Evolutionary conservation across 2,329 filamentous ascomycete genomes (phyloP).

Genomic region (Penicillium sp.): DNA sequence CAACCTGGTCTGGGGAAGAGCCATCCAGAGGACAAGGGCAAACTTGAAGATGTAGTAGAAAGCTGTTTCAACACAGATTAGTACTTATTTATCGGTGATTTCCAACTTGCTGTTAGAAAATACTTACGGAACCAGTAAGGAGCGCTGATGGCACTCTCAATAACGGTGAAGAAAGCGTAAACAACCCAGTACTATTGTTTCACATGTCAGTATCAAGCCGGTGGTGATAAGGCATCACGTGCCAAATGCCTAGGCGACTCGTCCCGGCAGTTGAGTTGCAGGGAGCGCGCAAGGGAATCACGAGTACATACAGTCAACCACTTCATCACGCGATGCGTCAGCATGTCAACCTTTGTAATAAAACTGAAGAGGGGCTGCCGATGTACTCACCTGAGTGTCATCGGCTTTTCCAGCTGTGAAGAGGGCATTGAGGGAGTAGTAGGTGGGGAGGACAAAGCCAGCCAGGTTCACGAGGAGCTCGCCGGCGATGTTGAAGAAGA

Average conservation of each 20-base stretch:
- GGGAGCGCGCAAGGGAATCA: conserved; percentile 20
- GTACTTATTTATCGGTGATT: conserved; percentile 6
- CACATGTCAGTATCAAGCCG: conserved; percentile 23
- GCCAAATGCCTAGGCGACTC: conserved; percentile 19
- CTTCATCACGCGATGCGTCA: conserved; percentile 39
- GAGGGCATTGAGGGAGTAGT: conserved; percentile 69
- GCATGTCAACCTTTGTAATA: conserved; percentile 5
- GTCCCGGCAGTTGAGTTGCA: conserved; percentile 11
- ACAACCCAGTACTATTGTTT: conserved; percentile 67
- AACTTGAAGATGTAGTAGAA: conserved; percentile 99
- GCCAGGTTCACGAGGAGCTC: conserved; percentile 71
- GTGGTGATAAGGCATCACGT: conserved; percentile 31
- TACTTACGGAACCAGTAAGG: conserved; percentile 70
- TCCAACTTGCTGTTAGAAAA: not conserved
- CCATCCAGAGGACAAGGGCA: conserved; percentile 94
- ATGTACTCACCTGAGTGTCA: conserved; percentile 64
- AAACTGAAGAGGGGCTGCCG: not conserved
- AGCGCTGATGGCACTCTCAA: conserved; percentile 69
- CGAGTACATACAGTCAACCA: conserved; percentile 62
- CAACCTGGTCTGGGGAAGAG: conserved; percentile 91
- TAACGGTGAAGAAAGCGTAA: conserved; percentile 67
- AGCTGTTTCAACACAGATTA: conserved; percentile 50
- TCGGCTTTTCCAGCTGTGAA: conserved; percentile 65
- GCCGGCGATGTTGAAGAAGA: conserved; percentile 74
- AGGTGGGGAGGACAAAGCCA: conserved; percentile 68